Percentiles rank a stretch among this genome's conserved stretches.
These are phyloP conservation scores for Massospora cicadina DNA, from an alignment of 371 early-diverging fungal species.

Conservation along the genomic window DNA sequence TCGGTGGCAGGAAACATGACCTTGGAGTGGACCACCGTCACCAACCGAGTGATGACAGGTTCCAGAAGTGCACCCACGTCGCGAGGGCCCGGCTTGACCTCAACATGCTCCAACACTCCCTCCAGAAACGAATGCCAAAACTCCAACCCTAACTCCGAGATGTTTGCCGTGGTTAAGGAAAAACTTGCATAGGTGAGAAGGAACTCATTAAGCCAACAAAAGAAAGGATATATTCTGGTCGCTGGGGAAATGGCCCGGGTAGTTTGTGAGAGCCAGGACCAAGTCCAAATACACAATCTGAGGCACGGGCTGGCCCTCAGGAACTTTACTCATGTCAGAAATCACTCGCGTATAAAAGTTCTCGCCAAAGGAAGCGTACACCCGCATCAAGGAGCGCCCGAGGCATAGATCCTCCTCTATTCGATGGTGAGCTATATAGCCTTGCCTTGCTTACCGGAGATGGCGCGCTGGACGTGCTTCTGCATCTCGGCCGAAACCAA, in stretches of 20 bases:
- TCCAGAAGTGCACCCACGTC: not conserved
- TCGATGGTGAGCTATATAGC: not conserved
- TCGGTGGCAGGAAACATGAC: not conserved
- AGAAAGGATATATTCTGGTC: slow-evolving; percentile 1
- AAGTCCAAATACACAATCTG: not conserved
- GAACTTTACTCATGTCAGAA: not conserved
- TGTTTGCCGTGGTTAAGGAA: not conserved
- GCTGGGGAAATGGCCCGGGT: slow-evolving; percentile 1
- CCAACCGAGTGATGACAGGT: not conserved
- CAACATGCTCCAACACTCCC: not conserved
- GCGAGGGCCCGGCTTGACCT: not conserved
- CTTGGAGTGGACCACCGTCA: slow-evolving; percentile 2
- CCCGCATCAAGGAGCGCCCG: not conserved
- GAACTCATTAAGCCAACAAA: not conserved
- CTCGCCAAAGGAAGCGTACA: not conserved
- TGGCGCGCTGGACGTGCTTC: not conserved
- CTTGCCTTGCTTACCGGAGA: not conserved
- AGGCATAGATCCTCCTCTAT: not conserved
- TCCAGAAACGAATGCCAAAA: not conserved
- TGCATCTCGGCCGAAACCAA: not conserved
- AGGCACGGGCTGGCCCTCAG: not conserved
- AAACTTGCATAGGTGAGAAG: not conserved
- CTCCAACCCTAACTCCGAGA: not conserved
- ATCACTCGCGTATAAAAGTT: not conserved
- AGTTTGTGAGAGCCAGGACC: not conserved